Percentiles rank a stretch among this genome's conserved stretches.
phyloP scores from a whole-genome alignment of 768 basidiomycete genomes.

The Cystofilobasidium ferigula region DNA sequence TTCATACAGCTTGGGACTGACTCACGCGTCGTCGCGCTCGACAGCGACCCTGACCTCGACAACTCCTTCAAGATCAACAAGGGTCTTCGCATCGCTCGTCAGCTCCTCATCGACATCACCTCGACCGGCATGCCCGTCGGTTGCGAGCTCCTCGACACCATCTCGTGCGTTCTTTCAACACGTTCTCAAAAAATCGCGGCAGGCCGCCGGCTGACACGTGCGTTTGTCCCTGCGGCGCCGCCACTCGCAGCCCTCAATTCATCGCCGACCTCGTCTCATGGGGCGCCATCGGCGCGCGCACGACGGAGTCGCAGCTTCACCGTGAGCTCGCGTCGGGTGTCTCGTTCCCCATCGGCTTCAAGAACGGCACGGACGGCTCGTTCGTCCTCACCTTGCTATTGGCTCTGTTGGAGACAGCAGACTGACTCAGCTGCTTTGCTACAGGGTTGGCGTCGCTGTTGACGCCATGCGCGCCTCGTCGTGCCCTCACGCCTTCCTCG shows the following conservation, averaged over 20 bases:
- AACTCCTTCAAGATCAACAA: conserved; percentile 95
- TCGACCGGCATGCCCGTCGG: conserved; percentile 83
- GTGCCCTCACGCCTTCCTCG: conserved; percentile 94
- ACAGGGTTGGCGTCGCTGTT: conserved; percentile 65
- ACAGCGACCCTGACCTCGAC: conserved; percentile 90
- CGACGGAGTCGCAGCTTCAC: conserved; percentile 94
- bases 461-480: conserved; percentile 91
- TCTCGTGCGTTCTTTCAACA: conserved; percentile 33
- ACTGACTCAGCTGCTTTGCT: neutral
- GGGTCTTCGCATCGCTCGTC: conserved; percentile 74
- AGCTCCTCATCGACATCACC: conserved; percentile 84
- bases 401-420: neutral
- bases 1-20: neutral
- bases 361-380: conserved; percentile 91
- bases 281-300: conserved; percentile 95
- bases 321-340: conserved; percentile 65
- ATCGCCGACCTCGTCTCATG: conserved; percentile 54
- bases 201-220: neutral
- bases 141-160: conserved; percentile 74
- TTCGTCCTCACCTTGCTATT: neutral
- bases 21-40: conserved; percentile 40
- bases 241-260: conserved; percentile 16
- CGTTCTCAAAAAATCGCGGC: no score
- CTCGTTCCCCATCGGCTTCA: conserved; percentile 96
- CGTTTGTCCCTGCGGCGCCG: neutral